Base-by-base conservation (phyloP, 306 rosid genomes). In the Dryas octopetala region DNA sequence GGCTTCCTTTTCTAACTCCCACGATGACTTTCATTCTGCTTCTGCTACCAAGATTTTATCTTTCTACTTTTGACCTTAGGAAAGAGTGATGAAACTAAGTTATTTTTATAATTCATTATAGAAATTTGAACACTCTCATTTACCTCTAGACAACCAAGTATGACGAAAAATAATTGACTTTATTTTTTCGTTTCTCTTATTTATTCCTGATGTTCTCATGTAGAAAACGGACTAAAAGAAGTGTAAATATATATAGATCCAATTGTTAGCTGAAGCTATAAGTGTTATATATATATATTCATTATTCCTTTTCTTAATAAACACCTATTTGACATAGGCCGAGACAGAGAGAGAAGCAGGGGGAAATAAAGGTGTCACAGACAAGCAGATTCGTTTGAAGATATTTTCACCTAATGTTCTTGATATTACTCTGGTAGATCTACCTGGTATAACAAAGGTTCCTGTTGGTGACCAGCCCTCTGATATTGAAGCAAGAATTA, bases 381-480 rank as follows among this genome's bases (percentile, higher is more conserved):
- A 96, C 86, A 96, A 88, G 84, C 99, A 96, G 89, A 96, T 96
- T 69, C 97, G 99, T 67, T 83, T 96, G 81, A 96, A 90, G 87
- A 96, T 96, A 73, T 93, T 90, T 80, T 96, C 99, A 47, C 99
- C 99, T 4, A 92, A 89, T 85, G 99, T 95, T 78, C 97, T 95
- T 62, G 99, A 95, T 82, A 95, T 95, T 73, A 95, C 99, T 17
- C 90, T 95, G 68, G 99, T 95, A 68, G 99, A 95, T 90, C 91
- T 95, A 47, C 99, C 99, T 38, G 99, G 99, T 59, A 85, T 95
- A 77, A 95, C 99, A 0, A 95, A 95, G 89, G 99, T 92, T 82
- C 99, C 99, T 64, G 98, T 95, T 77, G 99, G 98, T 66, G 99
- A 95, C 66, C 99, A 95, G 82, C 99, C 99, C 65, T 81, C 98